These are phyloP conservation scores for Aegle marmelos DNA, from an alignment of 345 rosid genomes.

Conservation along the genomic window DNA sequence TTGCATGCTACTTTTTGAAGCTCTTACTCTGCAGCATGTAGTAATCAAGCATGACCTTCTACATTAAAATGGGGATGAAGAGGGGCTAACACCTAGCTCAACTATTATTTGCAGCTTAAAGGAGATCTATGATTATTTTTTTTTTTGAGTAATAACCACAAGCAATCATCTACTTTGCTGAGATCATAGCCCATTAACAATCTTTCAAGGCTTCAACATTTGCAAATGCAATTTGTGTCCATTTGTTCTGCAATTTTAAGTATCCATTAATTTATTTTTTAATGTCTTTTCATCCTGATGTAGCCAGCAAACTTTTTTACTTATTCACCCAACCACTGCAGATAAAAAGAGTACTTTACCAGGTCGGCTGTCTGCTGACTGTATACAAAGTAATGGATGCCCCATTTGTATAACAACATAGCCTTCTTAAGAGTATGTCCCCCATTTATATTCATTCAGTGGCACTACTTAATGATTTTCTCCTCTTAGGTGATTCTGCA, in stretches of 20 bases:
- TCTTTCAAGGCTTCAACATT: background rate
- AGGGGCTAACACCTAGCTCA: background rate
- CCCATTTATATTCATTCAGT: background rate
- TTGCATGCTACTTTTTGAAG: background rate
- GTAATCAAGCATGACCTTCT: background rate
- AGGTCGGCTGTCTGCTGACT: conserved; percentile 41
- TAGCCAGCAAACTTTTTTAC: background rate
- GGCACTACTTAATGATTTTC: conserved; percentile 8
- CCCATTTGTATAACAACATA: background rate
- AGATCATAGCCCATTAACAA: background rate
- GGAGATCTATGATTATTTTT: background rate
- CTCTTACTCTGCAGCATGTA: background rate
- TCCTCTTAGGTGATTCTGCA: conserved; percentile 57
- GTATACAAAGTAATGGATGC: conserved; percentile 43
- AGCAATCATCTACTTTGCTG: background rate
- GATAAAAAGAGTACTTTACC: conserved; percentile 39
- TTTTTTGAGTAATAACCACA: background rate
- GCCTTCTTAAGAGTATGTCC: background rate
- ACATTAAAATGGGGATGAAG: background rate
- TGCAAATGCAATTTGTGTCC: background rate
- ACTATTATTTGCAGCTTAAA: background rate
- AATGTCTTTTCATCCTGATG: background rate
- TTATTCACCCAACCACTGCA: conserved; percentile 22
- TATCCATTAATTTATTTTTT: background rate
- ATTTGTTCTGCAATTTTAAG: background rate